These are phyloP conservation scores for Dioszegia crocea DNA, from an alignment of 768 basidiomycete species.

Conservation along the genomic window DNA sequence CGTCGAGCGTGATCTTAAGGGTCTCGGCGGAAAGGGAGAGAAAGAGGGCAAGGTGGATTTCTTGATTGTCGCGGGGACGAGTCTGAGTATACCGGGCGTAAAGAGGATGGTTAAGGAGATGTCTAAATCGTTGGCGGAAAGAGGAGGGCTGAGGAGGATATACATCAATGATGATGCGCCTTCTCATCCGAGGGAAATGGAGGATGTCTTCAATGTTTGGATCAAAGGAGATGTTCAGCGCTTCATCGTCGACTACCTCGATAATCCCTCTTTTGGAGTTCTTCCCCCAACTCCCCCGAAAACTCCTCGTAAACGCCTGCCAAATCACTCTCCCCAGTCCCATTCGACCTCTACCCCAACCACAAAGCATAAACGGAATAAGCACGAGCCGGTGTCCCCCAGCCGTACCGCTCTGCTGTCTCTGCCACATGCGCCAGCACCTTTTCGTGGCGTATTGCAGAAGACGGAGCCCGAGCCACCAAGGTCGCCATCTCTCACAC, in stretches of 20 bases:
- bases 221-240: slow-evolving; percentile 79
- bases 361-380: too few relatives aligned
- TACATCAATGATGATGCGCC: slow-evolving; percentile 83
- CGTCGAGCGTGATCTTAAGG: slow-evolving; percentile 74
- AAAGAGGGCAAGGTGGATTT: slow-evolving; percentile 63
- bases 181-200: slow-evolving; percentile 60
- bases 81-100: slow-evolving; percentile 80
- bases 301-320: neutral
- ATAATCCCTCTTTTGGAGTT: slow-evolving; percentile 4
- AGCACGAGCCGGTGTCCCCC: too few relatives aligned
- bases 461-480: too few relatives aligned
- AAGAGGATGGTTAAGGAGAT: slow-evolving; percentile 81
- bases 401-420: too few relatives aligned
- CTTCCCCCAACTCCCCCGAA: neutral
- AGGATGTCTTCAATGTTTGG: slow-evolving; percentile 85
- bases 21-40: slow-evolving; percentile 44
- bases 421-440: too few relatives aligned
- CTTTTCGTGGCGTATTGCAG: too few relatives aligned
- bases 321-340: neutral
- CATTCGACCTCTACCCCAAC: neutral
- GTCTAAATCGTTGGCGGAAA: slow-evolving; percentile 67
- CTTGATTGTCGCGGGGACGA: slow-evolving; percentile 84
- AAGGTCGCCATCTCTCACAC: too few relatives aligned
- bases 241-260: slow-evolving; percentile 59
- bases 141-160: slow-evolving; percentile 54